Evolutionary conservation across 331 rosid genomes (phyloP), one percentile per base, ranked within the genome.

Genomic region (Rhamnella rubrinervis): DNA sequence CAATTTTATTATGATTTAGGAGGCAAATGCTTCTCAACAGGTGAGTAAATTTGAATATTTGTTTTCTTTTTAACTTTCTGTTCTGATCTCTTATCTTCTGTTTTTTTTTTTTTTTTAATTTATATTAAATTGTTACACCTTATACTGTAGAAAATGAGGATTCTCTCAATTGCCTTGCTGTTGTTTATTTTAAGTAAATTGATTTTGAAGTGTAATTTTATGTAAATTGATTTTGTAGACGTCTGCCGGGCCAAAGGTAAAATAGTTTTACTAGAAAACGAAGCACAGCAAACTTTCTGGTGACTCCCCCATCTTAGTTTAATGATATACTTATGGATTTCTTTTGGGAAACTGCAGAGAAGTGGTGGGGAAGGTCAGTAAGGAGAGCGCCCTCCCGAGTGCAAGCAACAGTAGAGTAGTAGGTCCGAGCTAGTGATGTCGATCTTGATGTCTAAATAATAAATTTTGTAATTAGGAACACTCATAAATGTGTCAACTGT

Each of bases 351-450:
- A 76, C 61, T 78, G 67, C 87, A 83, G 90, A 78, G 39, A 67
- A 65, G 74, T 74, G 80, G 71, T 17, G 83, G 72, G 63, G 79
- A 80, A 51, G 74, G 71, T 26, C 76, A 74, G 80, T 84, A 15
- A 31, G 75, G 76, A 0, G 89, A 85, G 64, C 79, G 75, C 19
- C 86, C 88, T 71, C 76, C 83, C 8, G 88, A 85, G 53, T 83
- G 90, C 85, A 81, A 85, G 76, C 88, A 82, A 58, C 90, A 85
- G 77, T 85, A 81, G 74, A 70, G 61, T 68, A 70, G 61, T 68
- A 2, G 47, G 10, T 8, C 3, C 1, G 47, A 11, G 47, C 47
- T 5, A 40, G 47, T 7, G 47, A 6, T 40, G 7, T 8, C 11
- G 4, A 52, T 16, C 21, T 8, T 17, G 8, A 23, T 23, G 23